Percentiles rank a stretch among this genome's conserved stretches.
Conservation (phyloP, 2,329 filamentous ascomycete genomes). For the Leptographium lundbergii region DNA sequence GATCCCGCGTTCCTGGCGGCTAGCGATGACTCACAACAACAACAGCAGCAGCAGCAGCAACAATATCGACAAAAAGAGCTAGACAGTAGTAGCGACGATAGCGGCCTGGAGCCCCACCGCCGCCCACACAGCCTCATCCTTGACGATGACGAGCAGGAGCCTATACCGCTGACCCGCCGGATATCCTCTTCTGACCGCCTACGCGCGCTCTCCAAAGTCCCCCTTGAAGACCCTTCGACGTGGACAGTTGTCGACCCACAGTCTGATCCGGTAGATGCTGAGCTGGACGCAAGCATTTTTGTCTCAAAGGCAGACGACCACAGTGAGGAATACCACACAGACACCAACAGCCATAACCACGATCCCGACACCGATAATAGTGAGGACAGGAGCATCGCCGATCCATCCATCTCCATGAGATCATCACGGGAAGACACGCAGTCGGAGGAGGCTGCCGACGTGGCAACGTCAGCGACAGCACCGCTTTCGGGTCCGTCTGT, state of each 20-base stretch:
- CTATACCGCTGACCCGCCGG: slow-evolving; percentile 20
- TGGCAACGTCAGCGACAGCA: background rate
- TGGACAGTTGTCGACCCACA: slow-evolving; percentile 22
- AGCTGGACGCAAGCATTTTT: background rate
- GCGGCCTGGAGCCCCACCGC: background rate
- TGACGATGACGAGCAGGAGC: slow-evolving; percentile 19
- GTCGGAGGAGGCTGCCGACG: background rate
- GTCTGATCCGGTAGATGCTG: slow-evolving; percentile 1
- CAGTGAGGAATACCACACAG: background rate
- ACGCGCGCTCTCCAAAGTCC: slow-evolving; percentile 21
- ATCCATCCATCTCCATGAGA: background rate
- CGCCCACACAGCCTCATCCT: slow-evolving; percentile 15
- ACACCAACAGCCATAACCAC: background rate
- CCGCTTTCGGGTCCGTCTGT: background rate
- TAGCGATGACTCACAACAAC: background rate
- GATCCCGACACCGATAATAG: background rate
- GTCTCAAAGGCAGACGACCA: background rate
- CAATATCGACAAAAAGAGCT: background rate
- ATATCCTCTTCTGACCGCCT: slow-evolving; percentile 25
- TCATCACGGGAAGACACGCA: background rate
- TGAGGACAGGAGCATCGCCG: background rate
- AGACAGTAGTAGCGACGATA: background rate
- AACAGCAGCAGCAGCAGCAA: too few species aligned
- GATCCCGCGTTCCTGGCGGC: background rate
- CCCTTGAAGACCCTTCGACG: slow-evolving; percentile 20